phyloP scores from a whole-genome alignment of 768 basidiomycete species.

The Lanmaoa pseudosensibilis region DNA sequence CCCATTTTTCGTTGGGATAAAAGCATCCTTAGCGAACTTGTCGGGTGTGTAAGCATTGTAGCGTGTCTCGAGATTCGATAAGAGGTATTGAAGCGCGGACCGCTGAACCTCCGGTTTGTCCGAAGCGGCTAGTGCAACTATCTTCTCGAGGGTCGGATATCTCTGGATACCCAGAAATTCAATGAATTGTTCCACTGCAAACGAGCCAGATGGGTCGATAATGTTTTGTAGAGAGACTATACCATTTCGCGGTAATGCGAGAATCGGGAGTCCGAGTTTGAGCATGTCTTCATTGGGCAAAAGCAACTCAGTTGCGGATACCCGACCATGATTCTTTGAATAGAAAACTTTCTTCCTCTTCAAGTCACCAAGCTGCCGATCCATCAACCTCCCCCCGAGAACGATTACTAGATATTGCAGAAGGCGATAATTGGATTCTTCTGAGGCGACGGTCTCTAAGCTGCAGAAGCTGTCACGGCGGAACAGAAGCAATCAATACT shows the following conservation, averaged over 20 bases:
- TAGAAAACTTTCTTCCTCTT: conserved; percentile 5
- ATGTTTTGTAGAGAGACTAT: neutral
- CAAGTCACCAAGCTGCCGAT: neutral
- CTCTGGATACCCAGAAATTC: neutral
- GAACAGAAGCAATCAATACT: conserved; percentile 42
- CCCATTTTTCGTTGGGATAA: conserved; percentile 13
- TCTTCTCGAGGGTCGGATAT: conserved; percentile 3
- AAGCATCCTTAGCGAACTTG: conserved; percentile 4
- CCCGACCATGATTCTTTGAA: conserved; percentile 1
- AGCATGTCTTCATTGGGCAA: conserved; percentile 73
- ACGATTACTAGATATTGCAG: conserved; percentile 65
- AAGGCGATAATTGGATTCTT: conserved; percentile 15
- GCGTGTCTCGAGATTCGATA: conserved; percentile 5
- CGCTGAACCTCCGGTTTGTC: neutral
- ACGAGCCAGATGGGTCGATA: neutral
- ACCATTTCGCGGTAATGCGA: conserved; percentile 38
- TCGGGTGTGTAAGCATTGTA: conserved; percentile 15
- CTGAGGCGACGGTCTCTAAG: conserved; percentile 9
- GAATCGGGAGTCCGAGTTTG: conserved; percentile 69
- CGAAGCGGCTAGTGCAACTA: conserved; percentile 11
- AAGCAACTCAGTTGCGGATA: conserved; percentile 56
- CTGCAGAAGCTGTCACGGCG: neutral
- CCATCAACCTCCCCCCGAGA: conserved; percentile 34
- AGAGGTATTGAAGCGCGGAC: conserved; percentile 10
- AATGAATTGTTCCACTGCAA: neutral